Conservation (phyloP, 2,329 filamentous ascomycete species). For the Fonsecaea monophora region DNA sequence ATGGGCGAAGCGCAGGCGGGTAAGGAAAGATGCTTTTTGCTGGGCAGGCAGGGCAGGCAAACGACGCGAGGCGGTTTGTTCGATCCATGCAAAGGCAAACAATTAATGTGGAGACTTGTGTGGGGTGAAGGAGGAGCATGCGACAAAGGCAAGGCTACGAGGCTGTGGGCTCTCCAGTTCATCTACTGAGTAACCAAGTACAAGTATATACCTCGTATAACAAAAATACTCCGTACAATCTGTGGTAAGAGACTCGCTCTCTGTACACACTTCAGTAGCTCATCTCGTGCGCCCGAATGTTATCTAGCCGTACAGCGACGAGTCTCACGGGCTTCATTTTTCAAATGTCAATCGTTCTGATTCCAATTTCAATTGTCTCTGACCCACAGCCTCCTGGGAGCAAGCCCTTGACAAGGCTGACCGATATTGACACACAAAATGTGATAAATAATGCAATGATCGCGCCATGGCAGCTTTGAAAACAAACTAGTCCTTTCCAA, state of each 20-base stretch:
- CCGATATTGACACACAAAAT: constrained; percentile 9
- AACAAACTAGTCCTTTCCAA: not conserved
- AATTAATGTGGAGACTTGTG: constrained; percentile 5
- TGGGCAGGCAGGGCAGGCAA: not conserved
- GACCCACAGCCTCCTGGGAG: constrained; percentile 1
- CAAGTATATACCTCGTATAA: not conserved
- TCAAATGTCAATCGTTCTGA: constrained; percentile 12
- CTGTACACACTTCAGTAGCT: not conserved
- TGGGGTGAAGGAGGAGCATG: not conserved
- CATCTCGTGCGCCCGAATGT: not conserved
- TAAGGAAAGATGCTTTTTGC: not conserved
- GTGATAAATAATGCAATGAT: not conserved
- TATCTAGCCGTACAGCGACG: not conserved
- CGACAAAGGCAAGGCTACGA: constrained; percentile 5
- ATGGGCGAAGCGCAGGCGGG: not conserved
- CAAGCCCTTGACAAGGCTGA: not conserved
- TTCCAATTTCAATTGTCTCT: constrained; percentile 22
- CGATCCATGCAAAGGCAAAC: constrained; percentile 18
- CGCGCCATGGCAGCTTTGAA: not conserved
- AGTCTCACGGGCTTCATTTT: not conserved
- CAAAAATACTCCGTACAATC: not conserved
- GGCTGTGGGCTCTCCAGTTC: not conserved
- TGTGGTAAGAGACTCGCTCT: not conserved
- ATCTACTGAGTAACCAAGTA: no score
- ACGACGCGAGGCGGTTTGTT: constrained; percentile 4